These are phyloP conservation scores for Paraconiothyrium sp. DNA, from an alignment of 2,329 filamentous ascomycete species.

Conservation along the genomic window DNA sequence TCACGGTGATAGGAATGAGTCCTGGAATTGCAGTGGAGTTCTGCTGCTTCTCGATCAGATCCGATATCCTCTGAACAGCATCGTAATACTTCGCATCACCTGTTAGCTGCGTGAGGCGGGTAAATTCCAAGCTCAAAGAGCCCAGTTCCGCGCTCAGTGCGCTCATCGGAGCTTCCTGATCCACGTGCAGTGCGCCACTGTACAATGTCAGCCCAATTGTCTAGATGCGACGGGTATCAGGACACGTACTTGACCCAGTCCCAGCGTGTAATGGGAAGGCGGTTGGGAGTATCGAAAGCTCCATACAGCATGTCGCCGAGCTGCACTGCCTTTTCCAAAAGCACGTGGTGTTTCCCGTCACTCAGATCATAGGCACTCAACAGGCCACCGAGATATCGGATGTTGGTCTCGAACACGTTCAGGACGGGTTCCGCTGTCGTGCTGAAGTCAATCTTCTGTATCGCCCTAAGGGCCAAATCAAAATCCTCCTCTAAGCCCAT, in stretches of 20 bases:
- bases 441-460: slow-evolving; percentile 64
- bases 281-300: slow-evolving; percentile 56
- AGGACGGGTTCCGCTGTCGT: slow-evolving; percentile 46
- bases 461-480: slow-evolving; percentile 60
- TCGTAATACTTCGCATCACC: slow-evolving; percentile 51
- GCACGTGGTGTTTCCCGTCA: slow-evolving; percentile 43
- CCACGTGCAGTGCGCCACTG: slow-evolving; percentile 40
- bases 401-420: slow-evolving; percentile 54
- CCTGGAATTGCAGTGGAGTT: slow-evolving; percentile 49
- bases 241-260: slow-evolving; percentile 47
- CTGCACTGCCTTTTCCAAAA: slow-evolving; percentile 53
- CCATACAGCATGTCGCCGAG: slow-evolving; percentile 56
- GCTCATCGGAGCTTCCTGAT: slow-evolving; percentile 41
- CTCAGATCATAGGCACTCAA: slow-evolving; percentile 51
- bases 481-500: slow-evolving; percentile 69
- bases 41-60: slow-evolving; percentile 46
- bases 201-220: slow-evolving; percentile 24
- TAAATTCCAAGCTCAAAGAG: slow-evolving; percentile 51
- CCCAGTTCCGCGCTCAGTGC: slow-evolving; percentile 50
- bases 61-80: slow-evolving; percentile 48
- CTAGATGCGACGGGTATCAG: slow-evolving; percentile 8
- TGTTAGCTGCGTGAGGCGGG: slow-evolving; percentile 50
- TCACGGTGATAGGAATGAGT: slow-evolving; percentile 48
- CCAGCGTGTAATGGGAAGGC: slow-evolving; percentile 53
- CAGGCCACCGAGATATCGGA: slow-evolving; percentile 51